Evolutionary conservation across 2,329 filamentous ascomycete species (phyloP).

Genomic region (Aspergillus costaricaensis): DNA sequence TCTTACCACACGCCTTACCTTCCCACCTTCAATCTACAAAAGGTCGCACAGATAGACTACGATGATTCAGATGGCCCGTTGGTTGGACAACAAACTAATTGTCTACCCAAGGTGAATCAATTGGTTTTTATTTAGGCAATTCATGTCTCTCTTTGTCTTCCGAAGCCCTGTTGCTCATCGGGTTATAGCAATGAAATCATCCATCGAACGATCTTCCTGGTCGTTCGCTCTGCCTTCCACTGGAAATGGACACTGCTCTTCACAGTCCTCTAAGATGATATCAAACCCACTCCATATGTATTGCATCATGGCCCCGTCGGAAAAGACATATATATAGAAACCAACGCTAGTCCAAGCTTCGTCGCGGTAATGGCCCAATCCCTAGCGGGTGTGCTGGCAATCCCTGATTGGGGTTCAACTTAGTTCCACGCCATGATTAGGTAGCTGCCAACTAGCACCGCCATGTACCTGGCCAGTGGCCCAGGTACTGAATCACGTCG

Average conservation of each 20-base stretch:
- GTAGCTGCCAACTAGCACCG: slow-evolving; percentile 1
- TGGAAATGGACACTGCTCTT: background rate
- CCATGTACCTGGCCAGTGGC: background rate
- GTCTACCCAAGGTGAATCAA: slow-evolving; percentile 8
- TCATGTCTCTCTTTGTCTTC: background rate
- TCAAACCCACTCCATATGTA: background rate
- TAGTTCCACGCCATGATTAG: slow-evolving; percentile 5
- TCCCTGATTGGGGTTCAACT: background rate
- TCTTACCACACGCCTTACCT: slow-evolving; percentile 4
- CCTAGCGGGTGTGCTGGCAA: slow-evolving; percentile 9
- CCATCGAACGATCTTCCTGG: background rate
- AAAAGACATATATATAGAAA: slow-evolving; percentile 7
- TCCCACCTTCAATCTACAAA: background rate
- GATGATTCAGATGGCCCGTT: background rate
- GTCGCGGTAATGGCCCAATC: slow-evolving; percentile 8
- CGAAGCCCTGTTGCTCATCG: background rate
- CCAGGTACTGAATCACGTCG: background rate
- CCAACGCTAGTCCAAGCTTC: slow-evolving; percentile 3
- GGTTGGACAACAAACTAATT: slow-evolving; percentile 1
- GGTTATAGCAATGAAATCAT: background rate
- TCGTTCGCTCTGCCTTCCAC: background rate
- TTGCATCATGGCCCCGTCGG: slow-evolving; percentile 6
- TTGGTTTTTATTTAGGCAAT: background rate
- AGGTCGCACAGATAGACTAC: slow-evolving; percentile 4
- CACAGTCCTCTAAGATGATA: background rate